Evolutionary conservation across 2,329 filamentous ascomycete genomes (phyloP).

Genomic region (Colletotrichum lindemuthianum): DNA sequence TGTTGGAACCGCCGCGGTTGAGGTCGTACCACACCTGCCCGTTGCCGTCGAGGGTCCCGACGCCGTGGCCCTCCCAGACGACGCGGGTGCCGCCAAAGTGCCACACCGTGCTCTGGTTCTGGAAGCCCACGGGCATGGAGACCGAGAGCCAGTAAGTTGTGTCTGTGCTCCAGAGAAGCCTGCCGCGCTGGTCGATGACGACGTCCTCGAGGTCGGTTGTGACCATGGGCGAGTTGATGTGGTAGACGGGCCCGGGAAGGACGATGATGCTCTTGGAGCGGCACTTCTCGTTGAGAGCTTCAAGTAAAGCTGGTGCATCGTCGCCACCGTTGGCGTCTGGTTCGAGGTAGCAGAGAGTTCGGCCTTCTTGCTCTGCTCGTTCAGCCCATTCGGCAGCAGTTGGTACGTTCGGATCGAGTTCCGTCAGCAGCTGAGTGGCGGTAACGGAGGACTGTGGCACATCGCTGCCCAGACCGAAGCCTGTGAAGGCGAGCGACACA

Average conservation of each 20-base stretch:
- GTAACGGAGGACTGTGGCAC: not conserved
- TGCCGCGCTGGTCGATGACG: slow-evolving; percentile 55
- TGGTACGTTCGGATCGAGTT: not conserved
- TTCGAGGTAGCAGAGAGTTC: slow-evolving; percentile 43
- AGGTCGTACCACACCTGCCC: slow-evolving; percentile 69
- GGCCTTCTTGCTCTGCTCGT: slow-evolving; percentile 52
- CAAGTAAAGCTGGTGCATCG: slow-evolving; percentile 45
- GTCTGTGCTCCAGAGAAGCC: slow-evolving; percentile 53
- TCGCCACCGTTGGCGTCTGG: slow-evolving; percentile 42
- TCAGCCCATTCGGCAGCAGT: slow-evolving; percentile 17
- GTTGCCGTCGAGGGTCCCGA: slow-evolving; percentile 67
- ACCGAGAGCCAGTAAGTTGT: slow-evolving; percentile 63
- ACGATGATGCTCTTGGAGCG: slow-evolving; percentile 44
- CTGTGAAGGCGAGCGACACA: not conserved
- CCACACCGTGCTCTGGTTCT: slow-evolving; percentile 66
- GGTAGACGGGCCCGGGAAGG: slow-evolving; percentile 46
- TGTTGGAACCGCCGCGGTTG: slow-evolving; percentile 54
- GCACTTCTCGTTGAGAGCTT: slow-evolving; percentile 46
- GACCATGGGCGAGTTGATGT: slow-evolving; percentile 48
- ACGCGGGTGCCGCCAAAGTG: slow-evolving; percentile 64
- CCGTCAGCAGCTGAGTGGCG: not conserved
- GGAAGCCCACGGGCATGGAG: slow-evolving; percentile 61
- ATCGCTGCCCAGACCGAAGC: slow-evolving; percentile 3
- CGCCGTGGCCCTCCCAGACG: slow-evolving; percentile 57
- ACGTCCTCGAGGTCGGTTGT: slow-evolving; percentile 46